Conservation (phyloP, 768 basidiomycete genomes). For the Boletellus emodensis region DNA sequence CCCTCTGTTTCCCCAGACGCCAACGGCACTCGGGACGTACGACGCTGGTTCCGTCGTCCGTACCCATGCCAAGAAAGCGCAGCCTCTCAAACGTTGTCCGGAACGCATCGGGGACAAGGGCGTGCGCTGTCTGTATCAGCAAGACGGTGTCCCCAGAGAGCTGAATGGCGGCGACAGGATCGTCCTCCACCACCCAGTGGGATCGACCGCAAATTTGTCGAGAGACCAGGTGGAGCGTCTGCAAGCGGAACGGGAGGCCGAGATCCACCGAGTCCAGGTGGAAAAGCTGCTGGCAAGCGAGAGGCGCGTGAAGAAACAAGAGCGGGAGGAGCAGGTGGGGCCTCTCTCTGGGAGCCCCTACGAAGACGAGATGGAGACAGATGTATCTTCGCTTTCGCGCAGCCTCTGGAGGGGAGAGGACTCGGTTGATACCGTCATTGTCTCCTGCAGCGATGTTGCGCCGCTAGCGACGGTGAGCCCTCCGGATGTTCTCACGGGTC, state of each 20-base stretch:
- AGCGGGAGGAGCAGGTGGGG: no score
- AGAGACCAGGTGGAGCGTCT: constrained; percentile 22
- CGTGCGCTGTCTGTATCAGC: constrained; percentile 19
- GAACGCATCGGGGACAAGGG: constrained; percentile 28
- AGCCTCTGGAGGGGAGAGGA: constrained; percentile 7
- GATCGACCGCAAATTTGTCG: constrained; percentile 22
- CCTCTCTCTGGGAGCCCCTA: constrained; percentile 7
- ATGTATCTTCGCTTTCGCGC: background rate
- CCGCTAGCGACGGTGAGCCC: background rate
- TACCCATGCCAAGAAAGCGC: constrained; percentile 28
- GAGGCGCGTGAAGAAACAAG: constrained; percentile 5
- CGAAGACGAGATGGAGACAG: constrained; percentile 20
- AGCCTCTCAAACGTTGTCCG: constrained; percentile 27
- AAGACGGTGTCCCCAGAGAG: constrained; percentile 9
- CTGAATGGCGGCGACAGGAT: constrained; percentile 15
- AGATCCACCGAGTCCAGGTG: constrained; percentile 9
- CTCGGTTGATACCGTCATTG: constrained; percentile 4
- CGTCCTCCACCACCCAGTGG: constrained; percentile 21
- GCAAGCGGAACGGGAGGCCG: constrained; percentile 9
- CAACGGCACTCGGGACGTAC: constrained; percentile 16
- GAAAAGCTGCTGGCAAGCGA: constrained; percentile 13
- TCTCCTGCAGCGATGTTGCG: constrained; percentile 1
- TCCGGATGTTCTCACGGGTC: constrained; percentile 11
- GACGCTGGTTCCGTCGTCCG: constrained; percentile 30
- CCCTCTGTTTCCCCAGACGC: constrained; percentile 17